A percentile compares a stretch with the other conserved stretches of the same genome.
These are phyloP conservation scores for Pleurotus tuber-regium DNA, from an alignment of 768 basidiomycete genomes.

Conservation along the genomic window DNA sequence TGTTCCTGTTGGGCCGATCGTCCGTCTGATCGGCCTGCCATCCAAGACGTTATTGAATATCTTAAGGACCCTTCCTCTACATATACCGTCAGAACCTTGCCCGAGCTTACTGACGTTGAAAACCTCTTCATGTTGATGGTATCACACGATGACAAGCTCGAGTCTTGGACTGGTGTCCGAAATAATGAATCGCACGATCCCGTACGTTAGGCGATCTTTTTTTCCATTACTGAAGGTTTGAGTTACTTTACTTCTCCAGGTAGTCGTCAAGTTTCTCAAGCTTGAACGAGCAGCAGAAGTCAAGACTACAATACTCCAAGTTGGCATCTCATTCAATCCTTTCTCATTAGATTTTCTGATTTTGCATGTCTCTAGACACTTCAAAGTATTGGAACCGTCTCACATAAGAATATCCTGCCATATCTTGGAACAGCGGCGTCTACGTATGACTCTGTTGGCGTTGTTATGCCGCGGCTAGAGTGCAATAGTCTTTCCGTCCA, in stretches of 20 bases:
- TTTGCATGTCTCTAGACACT: not conserved
- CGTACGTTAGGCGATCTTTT: not conserved
- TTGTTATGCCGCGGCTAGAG: not conserved
- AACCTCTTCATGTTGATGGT: not conserved
- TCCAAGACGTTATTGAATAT: constrained; percentile 1
- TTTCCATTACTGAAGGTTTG: not conserved
- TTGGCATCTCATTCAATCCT: no score
- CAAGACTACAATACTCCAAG: no score
- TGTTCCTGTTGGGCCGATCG: constrained; percentile 6
- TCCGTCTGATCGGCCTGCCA: constrained; percentile 2
- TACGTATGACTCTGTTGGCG: not conserved
- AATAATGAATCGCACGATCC: not conserved
- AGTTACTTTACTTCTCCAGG: not conserved
- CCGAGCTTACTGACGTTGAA: not conserved
- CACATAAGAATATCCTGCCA: not conserved
- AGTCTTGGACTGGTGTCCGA: not conserved
- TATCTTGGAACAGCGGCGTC: not conserved
- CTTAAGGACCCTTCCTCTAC: not conserved
- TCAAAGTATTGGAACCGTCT: not conserved
- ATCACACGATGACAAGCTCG: not conserved
- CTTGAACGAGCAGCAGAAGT: no score
- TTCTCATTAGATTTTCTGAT: not conserved
- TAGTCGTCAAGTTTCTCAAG: not conserved
- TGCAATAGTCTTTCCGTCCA: not conserved
- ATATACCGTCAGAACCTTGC: not conserved